phyloP scores from a whole-genome alignment of 2,329 filamentous ascomycete species.

The Beauveria bassiana region DNA sequence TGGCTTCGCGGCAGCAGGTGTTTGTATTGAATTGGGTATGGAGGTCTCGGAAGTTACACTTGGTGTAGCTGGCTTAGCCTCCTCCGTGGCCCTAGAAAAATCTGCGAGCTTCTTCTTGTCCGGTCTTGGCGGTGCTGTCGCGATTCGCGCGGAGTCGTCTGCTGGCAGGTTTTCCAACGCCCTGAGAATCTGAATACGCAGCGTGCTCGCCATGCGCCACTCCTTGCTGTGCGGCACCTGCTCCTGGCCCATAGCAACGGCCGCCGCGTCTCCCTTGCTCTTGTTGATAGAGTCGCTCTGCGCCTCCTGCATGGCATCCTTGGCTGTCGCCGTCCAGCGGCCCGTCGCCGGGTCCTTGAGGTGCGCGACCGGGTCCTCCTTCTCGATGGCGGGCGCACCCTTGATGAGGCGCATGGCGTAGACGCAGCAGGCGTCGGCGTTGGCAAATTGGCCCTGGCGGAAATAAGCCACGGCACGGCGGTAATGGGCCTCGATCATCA shows the following conservation, averaged over 20 bases:
- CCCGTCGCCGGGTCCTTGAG: conserved; percentile 35
- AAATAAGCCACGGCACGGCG: conserved; percentile 69
- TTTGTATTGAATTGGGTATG: neutral
- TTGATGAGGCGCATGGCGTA: conserved; percentile 41
- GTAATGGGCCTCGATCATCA: conserved; percentile 75
- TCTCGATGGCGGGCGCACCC: conserved; percentile 23
- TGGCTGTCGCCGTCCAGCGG: conserved; percentile 35
- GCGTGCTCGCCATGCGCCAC: conserved; percentile 35
- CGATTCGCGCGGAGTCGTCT: conserved; percentile 39
- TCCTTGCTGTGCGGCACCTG: conserved; percentile 16
- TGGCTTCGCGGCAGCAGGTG: conserved; percentile 2
- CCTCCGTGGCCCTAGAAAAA: neutral
- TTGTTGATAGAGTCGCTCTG: conserved; percentile 25
- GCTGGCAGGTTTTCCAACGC: conserved; percentile 36
- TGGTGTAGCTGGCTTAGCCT: conserved; percentile 12
- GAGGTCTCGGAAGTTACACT: neutral
- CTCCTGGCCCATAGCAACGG: neutral
- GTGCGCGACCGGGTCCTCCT: conserved; percentile 21
- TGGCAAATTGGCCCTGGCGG: conserved; percentile 61
- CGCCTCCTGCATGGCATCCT: conserved; percentile 22
- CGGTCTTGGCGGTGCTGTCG: conserved; percentile 28
- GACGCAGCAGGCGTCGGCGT: conserved; percentile 64
- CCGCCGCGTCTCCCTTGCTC: conserved; percentile 1
- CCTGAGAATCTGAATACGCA: conserved; percentile 40
- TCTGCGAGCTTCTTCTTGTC: conserved; percentile 23